Base-by-base conservation (phyloP, 805 yeast species). In the Candida adriatica region DNA sequence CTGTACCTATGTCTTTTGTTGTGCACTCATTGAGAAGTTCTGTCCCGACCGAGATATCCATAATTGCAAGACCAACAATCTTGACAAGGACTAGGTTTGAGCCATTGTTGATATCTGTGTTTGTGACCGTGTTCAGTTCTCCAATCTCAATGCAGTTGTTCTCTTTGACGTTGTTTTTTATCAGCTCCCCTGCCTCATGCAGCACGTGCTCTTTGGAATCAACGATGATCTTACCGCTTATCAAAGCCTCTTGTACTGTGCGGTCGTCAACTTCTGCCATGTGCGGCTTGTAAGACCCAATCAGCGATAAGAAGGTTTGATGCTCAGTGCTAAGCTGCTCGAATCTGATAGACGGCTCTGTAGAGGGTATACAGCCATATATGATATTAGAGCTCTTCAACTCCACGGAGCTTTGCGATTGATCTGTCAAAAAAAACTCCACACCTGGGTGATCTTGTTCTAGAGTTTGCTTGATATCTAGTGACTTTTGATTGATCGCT, bases 201-300 rank as follows among this genome's bases (percentile, higher is more conserved):
- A 72, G 46, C 9, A 75, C 62, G 38, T 76, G 80, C 13, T 66
- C 69, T 26, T 57, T 59, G 0, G 84, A 75, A 44, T 78, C 86
- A 4, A 77, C 81, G 6, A 78, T 53, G 18, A 78, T 64, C 34
- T 63, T 60, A 3, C 65, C 64, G 6, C 55, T 56, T 8, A 52
- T 43, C 1, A 41, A 38, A 13, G 66, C 51, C 35, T 64, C 49
- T 16, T 44, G 44, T 8, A 73, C 56, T 24, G 69, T 54, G 2
- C 56, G 53, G 16, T 55, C 55, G 38, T 75, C 81, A 31, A 75
- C 65, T 52, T 78, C 86, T 24, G 61, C 61, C 85, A 78, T 76
- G 38, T 69, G 67, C 10, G 83, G 83, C 49, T 75, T 74, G 49
- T 76, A 78, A 13, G 80, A 72, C 1, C 86, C 86, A 45, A 78